Evolutionary conservation across 768 basidiomycete species (phyloP).

Genomic region (Hypholoma sublateritium): DNA sequence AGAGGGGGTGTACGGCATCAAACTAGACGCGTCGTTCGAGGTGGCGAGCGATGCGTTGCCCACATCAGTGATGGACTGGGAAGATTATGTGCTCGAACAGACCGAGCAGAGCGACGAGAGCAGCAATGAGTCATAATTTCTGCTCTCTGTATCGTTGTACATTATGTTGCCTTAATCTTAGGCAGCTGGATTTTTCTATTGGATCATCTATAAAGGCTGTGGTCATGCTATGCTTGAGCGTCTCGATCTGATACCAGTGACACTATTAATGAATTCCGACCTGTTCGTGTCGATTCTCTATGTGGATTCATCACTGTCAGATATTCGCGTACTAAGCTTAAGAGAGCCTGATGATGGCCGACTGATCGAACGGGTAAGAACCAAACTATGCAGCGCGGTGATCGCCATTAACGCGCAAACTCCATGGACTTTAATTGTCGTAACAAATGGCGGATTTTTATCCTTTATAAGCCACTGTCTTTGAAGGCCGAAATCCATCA

Average conservation of each 20-base stretch:
- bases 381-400: too few relatives aligned
- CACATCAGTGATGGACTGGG: conserved; percentile 32
- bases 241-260: background rate
- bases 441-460: too few relatives aligned
- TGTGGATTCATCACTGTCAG: background rate
- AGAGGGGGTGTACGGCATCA: conserved; percentile 70
- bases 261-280: background rate
- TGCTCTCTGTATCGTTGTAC: background rate
- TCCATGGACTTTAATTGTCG: too few relatives aligned
- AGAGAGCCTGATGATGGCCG: background rate
- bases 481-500: too few relatives aligned
- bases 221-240: too few relatives aligned
- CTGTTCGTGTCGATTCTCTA: background rate
- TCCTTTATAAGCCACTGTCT: too few relatives aligned
- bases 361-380: background rate
- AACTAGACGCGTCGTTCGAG: conserved; percentile 22
- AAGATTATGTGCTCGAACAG: conserved; percentile 27
- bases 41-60: conserved; percentile 21
- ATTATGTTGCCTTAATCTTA: background rate
- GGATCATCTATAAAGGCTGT: background rate
- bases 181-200: background rate
- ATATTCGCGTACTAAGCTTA: background rate
- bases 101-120: conserved; percentile 16
- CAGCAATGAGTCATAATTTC: conserved; percentile 8
- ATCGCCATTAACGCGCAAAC: too few relatives aligned